Evolutionary conservation across 768 basidiomycete species (phyloP).

Genomic region (Tephrocybe sp.): DNA sequence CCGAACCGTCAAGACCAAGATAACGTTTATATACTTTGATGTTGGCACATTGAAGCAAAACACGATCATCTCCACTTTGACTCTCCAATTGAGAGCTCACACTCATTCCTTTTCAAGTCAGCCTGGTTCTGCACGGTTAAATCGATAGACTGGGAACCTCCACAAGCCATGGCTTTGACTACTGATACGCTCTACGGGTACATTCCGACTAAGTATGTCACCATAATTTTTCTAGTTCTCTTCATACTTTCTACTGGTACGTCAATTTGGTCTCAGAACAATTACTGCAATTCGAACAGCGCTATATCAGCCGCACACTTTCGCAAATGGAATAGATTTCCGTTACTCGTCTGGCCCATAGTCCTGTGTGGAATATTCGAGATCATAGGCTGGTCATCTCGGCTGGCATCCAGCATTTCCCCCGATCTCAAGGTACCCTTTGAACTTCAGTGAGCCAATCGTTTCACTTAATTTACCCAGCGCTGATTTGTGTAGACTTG

Average conservation of each 20-base stretch:
- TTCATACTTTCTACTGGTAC: background rate
- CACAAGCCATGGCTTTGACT: background rate
- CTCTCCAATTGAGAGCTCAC: too few species aligned
- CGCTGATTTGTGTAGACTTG: too few species aligned
- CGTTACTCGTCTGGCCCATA: background rate
- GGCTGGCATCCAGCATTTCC: background rate
- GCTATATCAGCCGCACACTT: background rate
- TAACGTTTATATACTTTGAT: too few species aligned
- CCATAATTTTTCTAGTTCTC: background rate
- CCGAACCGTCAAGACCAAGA: too few species aligned
- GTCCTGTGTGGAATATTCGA: background rate
- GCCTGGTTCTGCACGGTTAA: too few species aligned
- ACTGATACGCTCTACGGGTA: background rate
- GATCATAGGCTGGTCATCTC: constrained; percentile 1
- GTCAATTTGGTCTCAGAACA: background rate
- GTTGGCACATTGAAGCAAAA: too few species aligned
- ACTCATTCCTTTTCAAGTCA: too few species aligned
- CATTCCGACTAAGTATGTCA: background rate
- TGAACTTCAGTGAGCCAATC: background rate
- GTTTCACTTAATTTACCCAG: background rate
- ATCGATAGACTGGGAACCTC: too few species aligned
- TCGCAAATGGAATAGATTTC: background rate
- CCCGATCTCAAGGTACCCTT: background rate
- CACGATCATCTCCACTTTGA: too few species aligned
- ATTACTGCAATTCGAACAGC: background rate